phyloP scores from a whole-genome alignment of 805 yeast genomes.

The Starmera pachycereana region DNA sequence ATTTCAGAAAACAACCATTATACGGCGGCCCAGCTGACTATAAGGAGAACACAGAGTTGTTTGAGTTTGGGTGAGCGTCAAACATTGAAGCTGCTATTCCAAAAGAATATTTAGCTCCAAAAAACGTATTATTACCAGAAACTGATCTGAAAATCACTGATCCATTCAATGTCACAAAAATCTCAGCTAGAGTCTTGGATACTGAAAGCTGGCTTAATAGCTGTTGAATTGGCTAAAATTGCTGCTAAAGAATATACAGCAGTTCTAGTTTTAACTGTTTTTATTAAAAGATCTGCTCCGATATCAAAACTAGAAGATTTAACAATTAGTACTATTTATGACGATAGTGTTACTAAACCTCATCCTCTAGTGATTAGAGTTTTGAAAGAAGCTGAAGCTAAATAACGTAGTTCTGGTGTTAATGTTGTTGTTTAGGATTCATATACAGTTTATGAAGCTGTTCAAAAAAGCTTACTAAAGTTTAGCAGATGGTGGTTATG shows the following conservation, averaged over 20 bases:
- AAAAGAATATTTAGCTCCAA: constrained; percentile 22
- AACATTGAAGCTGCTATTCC: constrained; percentile 1
- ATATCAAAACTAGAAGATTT: constrained; percentile 28
- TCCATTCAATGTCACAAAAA: constrained; percentile 13
- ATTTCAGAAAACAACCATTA: neutral
- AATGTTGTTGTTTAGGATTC: constrained; percentile 46
- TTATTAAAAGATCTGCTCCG: constrained; percentile 21
- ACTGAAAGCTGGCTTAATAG: constrained; percentile 9
- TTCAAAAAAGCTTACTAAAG: constrained; percentile 42
- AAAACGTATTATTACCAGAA: neutral
- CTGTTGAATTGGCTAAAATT: constrained; percentile 12
- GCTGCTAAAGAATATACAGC: constrained; percentile 11
- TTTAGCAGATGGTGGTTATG: constrained; percentile 54
- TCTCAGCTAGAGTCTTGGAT: constrained; percentile 13
- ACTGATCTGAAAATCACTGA: neutral
- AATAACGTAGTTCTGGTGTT: constrained; percentile 29
- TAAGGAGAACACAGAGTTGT: constrained; percentile 12
- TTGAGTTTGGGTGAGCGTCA: constrained; percentile 54
- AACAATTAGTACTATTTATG: constrained; percentile 50
- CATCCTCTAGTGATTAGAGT: constrained; percentile 54
- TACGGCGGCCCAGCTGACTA: neutral
- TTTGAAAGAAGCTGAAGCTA: constrained; percentile 39
- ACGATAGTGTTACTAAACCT: constrained; percentile 59
- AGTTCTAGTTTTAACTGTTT: constrained; percentile 8
- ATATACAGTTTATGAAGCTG: constrained; percentile 42